Percentiles rank a stretch among this genome's conserved stretches.
These are phyloP conservation scores for Erysimum cheiri DNA, from an alignment of 441 rosid species.

Conservation along the genomic window DNA sequence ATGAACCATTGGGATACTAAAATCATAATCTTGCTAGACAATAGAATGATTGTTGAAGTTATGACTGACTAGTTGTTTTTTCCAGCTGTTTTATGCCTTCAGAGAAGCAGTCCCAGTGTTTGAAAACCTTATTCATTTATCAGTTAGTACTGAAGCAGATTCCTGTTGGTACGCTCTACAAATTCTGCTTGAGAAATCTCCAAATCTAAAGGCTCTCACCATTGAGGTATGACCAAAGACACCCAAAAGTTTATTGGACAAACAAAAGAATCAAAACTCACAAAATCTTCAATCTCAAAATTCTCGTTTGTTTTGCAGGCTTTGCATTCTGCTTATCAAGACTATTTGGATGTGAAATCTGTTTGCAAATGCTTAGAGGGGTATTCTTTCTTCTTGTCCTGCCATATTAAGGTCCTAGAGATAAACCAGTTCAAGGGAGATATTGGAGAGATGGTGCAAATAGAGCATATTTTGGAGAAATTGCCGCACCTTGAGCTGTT, in stretches of 20 bases:
- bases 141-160: neutral
- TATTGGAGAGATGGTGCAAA: neutral
- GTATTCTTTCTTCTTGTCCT: neutral
- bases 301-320: neutral
- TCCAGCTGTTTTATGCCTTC: neutral
- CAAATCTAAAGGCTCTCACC: constrained; percentile 26
- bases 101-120: neutral
- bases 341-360: neutral
- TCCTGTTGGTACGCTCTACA: neutral
- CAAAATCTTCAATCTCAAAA: neutral
- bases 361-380: neutral
- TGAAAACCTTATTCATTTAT: neutral
- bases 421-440: neutral
- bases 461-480: neutral
- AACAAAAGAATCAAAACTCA: constrained; percentile 1
- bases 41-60: neutral
- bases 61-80: neutral
- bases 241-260: neutral
- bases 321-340: neutral
- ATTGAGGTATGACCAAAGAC: constrained; percentile 2
- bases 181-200: neutral
- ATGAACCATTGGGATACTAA: neutral
- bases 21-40: neutral
- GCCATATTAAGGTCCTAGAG: neutral
- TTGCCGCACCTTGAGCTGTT: neutral